Percentiles rank a stretch among this genome's conserved stretches.
Evolutionary conservation across 2,329 filamentous ascomycete species (phyloP).

Genomic region (Magnaporthiopsis incrustans): DNA sequence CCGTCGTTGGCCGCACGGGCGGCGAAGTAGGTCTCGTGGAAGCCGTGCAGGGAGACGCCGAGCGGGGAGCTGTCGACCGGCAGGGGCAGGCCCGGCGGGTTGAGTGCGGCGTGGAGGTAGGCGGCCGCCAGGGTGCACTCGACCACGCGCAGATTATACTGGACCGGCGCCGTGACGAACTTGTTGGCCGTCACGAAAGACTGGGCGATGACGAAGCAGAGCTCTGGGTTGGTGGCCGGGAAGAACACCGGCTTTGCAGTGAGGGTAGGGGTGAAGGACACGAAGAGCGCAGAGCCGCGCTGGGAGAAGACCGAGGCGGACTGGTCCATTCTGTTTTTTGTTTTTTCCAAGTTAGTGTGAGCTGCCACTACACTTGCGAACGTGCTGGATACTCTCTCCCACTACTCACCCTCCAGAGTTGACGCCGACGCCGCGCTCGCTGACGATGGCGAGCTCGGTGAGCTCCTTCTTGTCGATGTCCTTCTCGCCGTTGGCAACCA

Average conservation of each 20-base stretch:
- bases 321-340: slow-evolving; percentile 91
- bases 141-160: slow-evolving; percentile 95
- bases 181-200: slow-evolving; percentile 93
- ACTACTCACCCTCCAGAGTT: slow-evolving; percentile 78
- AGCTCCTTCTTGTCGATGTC: slow-evolving; percentile 84
- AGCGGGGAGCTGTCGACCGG: slow-evolving; percentile 75
- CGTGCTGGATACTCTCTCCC: not conserved
- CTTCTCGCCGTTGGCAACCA: slow-evolving; percentile 74
- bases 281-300: slow-evolving; percentile 78
- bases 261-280: slow-evolving; percentile 77
- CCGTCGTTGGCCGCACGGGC: slow-evolving; percentile 32
- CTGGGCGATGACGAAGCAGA: slow-evolving; percentile 90
- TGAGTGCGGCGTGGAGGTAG: slow-evolving; percentile 51
- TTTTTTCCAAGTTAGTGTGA: slow-evolving; percentile 8
- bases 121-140: slow-evolving; percentile 86
- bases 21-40: slow-evolving; percentile 76
- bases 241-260: slow-evolving; percentile 71
- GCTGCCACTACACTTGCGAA: slow-evolving; percentile 1
- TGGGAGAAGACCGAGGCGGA: slow-evolving; percentile 90
- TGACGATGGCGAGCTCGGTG: slow-evolving; percentile 88
- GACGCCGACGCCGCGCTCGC: slow-evolving; percentile 87
- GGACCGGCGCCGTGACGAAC: slow-evolving; percentile 82
- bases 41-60: slow-evolving; percentile 73
- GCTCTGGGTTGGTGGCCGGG: slow-evolving; percentile 70
- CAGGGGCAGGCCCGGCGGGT: slow-evolving; percentile 50